Evolutionary conservation across 2,329 filamentous ascomycete species (phyloP).

Genomic region (Fusarium sp.): DNA sequence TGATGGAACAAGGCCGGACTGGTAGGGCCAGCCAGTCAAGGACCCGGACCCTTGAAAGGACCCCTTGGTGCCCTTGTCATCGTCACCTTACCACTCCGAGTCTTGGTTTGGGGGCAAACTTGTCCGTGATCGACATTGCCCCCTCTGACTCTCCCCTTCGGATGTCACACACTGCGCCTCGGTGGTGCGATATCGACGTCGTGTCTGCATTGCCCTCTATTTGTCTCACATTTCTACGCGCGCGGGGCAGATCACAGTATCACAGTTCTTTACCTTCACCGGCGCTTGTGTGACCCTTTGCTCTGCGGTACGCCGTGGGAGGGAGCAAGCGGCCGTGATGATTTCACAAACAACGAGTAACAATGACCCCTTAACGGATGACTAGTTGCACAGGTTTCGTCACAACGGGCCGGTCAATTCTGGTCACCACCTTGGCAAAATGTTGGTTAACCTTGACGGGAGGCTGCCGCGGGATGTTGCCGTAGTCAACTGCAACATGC

Average conservation of each 20-base stretch:
- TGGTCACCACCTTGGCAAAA: background rate
- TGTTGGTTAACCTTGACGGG: constrained; percentile 13
- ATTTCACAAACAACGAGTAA: constrained; percentile 2
- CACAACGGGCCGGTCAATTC: background rate
- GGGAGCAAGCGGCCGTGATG: background rate
- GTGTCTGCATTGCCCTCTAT: background rate
- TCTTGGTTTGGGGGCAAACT: constrained; percentile 8
- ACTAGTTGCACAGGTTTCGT: constrained; percentile 13
- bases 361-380: background rate
- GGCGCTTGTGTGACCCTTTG: constrained; percentile 1
- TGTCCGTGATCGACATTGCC: constrained; percentile 26
- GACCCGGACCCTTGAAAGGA: constrained; percentile 25
- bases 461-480: constrained; percentile 20
- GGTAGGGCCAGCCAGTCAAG: constrained; percentile 19
- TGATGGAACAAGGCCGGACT: constrained; percentile 10
- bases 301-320: background rate
- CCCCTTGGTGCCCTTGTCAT: constrained; percentile 16
- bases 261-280: constrained; percentile 19
- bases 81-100: constrained; percentile 4
- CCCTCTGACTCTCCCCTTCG: constrained; percentile 19
- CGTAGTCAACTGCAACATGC: constrained; percentile 8
- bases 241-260: background rate
- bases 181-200: constrained; percentile 30
- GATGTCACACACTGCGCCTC: constrained; percentile 17
- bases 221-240: background rate